Conservation (phyloP, 1,284 basidiomycete genomes). For the Somion occarium region DNA sequence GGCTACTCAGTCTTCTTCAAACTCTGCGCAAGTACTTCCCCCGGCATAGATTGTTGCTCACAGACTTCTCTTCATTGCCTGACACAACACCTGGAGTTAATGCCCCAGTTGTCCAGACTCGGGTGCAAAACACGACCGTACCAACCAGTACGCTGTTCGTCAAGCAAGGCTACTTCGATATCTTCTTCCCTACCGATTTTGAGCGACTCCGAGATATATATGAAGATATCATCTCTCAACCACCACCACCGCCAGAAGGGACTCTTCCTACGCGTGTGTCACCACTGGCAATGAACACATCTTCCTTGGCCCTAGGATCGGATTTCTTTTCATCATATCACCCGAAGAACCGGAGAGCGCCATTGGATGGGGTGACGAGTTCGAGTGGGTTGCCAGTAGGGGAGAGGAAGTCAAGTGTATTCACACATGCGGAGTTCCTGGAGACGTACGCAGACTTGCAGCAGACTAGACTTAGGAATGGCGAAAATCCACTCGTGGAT, state of each 20-base stretch:
- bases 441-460: constrained; percentile 73
- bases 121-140: constrained; percentile 79
- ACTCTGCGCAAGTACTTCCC: constrained; percentile 86
- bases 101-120: constrained; percentile 96
- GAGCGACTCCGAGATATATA: constrained; percentile 84
- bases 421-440: constrained; percentile 84
- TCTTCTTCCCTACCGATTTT: constrained; percentile 98
- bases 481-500: constrained; percentile 84
- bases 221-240: constrained; percentile 70
- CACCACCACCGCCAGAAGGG: constrained; percentile 26
- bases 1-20: constrained; percentile 82
- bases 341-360: constrained; percentile 52
- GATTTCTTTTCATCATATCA: constrained; percentile 68
- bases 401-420: constrained; percentile 74
- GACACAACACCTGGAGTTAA: constrained; percentile 83
- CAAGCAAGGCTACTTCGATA: constrained; percentile 96
- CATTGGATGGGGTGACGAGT: constrained; percentile 61
- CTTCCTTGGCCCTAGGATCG: constrained; percentile 49
- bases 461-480: constrained; percentile 64
- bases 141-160: constrained; percentile 91
- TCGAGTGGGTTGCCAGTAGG: constrained; percentile 77
- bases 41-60: constrained; percentile 85
- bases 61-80: constrained; percentile 88
- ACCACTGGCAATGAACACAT: constrained; percentile 45
- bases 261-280: constrained; percentile 31